Evolutionary conservation across 1,284 basidiomycete species (phyloP).

Genomic region (Pseudozyma hubeiensis): DNA sequence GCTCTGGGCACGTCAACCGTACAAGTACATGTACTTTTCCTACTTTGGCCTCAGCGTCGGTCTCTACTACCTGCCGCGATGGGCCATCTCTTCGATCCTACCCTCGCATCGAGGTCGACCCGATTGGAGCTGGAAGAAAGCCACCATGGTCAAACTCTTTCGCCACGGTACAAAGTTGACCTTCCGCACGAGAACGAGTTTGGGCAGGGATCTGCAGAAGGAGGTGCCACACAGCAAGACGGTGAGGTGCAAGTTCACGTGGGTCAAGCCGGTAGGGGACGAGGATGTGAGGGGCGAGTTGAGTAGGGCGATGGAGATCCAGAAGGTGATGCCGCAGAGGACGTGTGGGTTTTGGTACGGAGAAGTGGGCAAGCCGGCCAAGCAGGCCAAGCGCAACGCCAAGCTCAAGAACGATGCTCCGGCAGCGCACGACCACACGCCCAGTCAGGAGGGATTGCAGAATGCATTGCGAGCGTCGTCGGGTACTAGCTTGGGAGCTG

Average conservation of each 20-base stretch:
- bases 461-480: slow-evolving; percentile 3
- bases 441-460: slow-evolving; percentile 4
- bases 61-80: slow-evolving; percentile 51
- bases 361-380: slow-evolving; percentile 25
- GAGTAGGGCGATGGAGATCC: slow-evolving; percentile 50
- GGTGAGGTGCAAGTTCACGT: slow-evolving; percentile 55
- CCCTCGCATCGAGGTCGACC: slow-evolving; percentile 46
- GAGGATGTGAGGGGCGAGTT: slow-evolving; percentile 56
- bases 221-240: slow-evolving; percentile 59
- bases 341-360: slow-evolving; percentile 64
- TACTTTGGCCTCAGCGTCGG: slow-evolving; percentile 62
- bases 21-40: slow-evolving; percentile 58
- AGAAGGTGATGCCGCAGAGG: slow-evolving; percentile 38
- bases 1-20: slow-evolving; percentile 59
- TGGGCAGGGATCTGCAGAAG: slow-evolving; percentile 51
- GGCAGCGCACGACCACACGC: neutral
- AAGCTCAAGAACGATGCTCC: neutral
- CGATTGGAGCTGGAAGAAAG: slow-evolving; percentile 62
- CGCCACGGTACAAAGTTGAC: slow-evolving; percentile 58
- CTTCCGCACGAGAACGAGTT: slow-evolving; percentile 57
- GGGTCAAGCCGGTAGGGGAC: slow-evolving; percentile 52
- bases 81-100: slow-evolving; percentile 45
- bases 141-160: slow-evolving; percentile 57
- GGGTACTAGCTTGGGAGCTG: slow-evolving; percentile 7
- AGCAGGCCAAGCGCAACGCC: neutral